phyloP scores from a whole-genome alignment of 768 basidiomycete genomes.

The Dictyophora rubrovolvata region DNA sequence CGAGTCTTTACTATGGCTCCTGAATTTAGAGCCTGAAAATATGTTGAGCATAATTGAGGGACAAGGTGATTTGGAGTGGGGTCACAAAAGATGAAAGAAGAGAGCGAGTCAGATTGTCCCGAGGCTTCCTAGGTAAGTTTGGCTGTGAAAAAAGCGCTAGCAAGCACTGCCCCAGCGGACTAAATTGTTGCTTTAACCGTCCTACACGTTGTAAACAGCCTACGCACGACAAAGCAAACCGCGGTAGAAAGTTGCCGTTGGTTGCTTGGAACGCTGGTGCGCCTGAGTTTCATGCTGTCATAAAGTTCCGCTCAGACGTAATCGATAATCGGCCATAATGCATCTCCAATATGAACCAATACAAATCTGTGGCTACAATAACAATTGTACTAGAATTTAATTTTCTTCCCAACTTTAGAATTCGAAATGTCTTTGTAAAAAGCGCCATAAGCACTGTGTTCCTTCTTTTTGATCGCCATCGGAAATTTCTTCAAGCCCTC shows the following conservation, averaged over 20 bases:
- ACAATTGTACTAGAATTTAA: slow-evolving; percentile 44
- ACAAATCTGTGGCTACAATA: slow-evolving; percentile 6
- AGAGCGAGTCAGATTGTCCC: too few relatives aligned
- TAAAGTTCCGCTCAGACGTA: too few relatives aligned
- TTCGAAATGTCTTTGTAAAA: slow-evolving; percentile 57
- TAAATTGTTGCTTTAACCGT: neutral
- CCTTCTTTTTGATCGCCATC: slow-evolving; percentile 95
- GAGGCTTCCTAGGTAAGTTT: neutral
- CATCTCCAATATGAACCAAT: neutral
- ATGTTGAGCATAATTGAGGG: slow-evolving; percentile 5
- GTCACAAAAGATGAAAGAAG: neutral
- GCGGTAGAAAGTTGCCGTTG: neutral
- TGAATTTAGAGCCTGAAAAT: slow-evolving; percentile 5
- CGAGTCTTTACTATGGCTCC: slow-evolving; percentile 7
- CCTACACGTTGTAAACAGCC: neutral
- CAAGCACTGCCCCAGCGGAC: neutral
- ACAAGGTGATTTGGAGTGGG: neutral
- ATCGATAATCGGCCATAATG: too few relatives aligned
- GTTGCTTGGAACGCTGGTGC: neutral
- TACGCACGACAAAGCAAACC: too few relatives aligned
- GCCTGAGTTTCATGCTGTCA: too few relatives aligned
- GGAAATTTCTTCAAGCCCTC: slow-evolving; percentile 79
- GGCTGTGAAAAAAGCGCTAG: neutral
- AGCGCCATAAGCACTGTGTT: slow-evolving; percentile 82
- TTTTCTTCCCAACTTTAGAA: slow-evolving; percentile 61